A percentile compares a stretch with the other conserved stretches of the same genome.
These are phyloP conservation scores for Sanghuangporus sanghuang DNA, from an alignment of 1,284 basidiomycete species.

Conservation along the genomic window DNA sequence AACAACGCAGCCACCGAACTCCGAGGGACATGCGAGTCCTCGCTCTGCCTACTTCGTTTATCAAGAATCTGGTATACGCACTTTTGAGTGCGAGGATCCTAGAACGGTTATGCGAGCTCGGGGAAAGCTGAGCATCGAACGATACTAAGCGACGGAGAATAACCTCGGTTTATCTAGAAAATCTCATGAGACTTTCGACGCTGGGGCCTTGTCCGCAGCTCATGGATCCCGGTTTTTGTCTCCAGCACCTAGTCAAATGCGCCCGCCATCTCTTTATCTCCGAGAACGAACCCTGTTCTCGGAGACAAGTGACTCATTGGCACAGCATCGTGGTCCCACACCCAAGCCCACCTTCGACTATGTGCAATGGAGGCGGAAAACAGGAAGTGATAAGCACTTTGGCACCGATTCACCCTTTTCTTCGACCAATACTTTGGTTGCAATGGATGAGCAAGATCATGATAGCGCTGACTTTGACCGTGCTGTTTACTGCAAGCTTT, in stretches of 20 bases:
- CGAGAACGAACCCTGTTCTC: background rate
- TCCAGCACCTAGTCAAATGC: background rate
- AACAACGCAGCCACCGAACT: background rate
- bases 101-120: background rate
- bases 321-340: background rate
- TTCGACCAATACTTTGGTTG: background rate
- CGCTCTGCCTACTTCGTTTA: background rate
- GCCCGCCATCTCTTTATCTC: background rate
- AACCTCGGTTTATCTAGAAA: background rate
- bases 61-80: background rate
- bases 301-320: background rate
- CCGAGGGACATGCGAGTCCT: background rate
- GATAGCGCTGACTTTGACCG: background rate
- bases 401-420: background rate
- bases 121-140: background rate
- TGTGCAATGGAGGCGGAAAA: background rate
- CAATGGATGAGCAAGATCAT: background rate
- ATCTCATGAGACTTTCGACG: background rate
- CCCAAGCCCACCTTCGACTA: background rate
- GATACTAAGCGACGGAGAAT: background rate
- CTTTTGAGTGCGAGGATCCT: background rate
- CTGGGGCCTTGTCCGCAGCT: background rate
- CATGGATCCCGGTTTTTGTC: background rate
- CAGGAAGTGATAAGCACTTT: background rate
- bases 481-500: background rate